Base-by-base conservation (phyloP, 495 filamentous ascomycete species). In the Penicillium coprophilum region DNA sequence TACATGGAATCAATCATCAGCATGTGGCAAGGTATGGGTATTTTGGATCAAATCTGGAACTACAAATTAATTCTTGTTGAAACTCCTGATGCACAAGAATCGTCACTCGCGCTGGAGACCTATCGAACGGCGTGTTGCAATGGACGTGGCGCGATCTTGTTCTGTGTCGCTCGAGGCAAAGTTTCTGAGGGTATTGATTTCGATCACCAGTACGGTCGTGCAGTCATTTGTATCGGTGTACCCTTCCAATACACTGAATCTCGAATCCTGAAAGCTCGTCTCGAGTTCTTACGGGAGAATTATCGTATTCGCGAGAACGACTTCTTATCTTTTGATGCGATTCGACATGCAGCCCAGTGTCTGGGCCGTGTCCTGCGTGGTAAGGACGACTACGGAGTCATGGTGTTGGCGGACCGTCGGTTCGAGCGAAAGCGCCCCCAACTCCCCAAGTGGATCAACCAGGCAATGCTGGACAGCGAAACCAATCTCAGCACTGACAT, bases 211-310 rank as follows among this genome's bases (percentile, higher is more conserved):
- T 99, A 97, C 71, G 95, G 95, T 15, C 90, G 95, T 56, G 94
- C 93, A 1, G 95, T 99, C 77, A 67, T 99, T 11, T 96, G 91
- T 71, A 96, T 99, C 55, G 94, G 95, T 60, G 92, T 97, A 4
- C 95, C 95, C 0, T 99, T 97, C 77, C 95, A 99, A 71, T 99
- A 99, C 75, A 99, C 95, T 12, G 93, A 97, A 67, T 97, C 93
- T 2, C 86, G 94, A 30, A 97, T 99, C 57, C 80, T 99, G 31
- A 97, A 97, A 74, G 95, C 95, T 2, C 85, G 95, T 7, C 85
- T 99, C 19, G 91, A 97, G 68, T 99, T 99, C 70, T 77, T 99
- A 10, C 84, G 95, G 40, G 95, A 99, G 70, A 97, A 88, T 15
- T 99, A 97, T 76, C 88, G 92, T 43, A 99, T 99, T 70, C 83